phyloP scores from a whole-genome alignment of 2,329 filamentous ascomycete genomes.

The Fusarium poae region DNA sequence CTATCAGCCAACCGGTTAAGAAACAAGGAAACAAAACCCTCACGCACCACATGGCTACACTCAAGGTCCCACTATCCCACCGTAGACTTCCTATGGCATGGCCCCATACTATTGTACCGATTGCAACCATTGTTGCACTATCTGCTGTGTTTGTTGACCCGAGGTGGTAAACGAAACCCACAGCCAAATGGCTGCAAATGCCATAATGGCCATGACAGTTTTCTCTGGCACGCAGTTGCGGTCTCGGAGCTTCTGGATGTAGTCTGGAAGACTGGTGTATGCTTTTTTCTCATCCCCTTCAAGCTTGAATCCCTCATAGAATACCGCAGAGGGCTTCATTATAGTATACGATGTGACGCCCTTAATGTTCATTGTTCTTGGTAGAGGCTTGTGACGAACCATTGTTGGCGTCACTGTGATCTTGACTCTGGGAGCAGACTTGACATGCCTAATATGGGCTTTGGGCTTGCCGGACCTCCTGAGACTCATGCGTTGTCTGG shows the following conservation, averaged over 20 bases:
- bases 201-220: conserved; percentile 30
- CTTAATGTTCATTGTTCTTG: conserved; percentile 4
- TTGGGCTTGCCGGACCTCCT: not conserved
- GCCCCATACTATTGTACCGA: not conserved
- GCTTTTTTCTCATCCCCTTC: conserved; percentile 41
- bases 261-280: conserved; percentile 38
- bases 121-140: not conserved
- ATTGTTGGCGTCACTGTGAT: conserved; percentile 50
- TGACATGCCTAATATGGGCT: not conserved
- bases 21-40: conserved; percentile 16
- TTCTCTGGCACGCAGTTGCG: conserved; percentile 25
- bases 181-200: conserved; percentile 4
- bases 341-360: conserved; percentile 43
- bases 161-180: conserved; percentile 17
- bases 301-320: conserved; percentile 47
- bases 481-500: not conserved
- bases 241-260: conserved; percentile 39
- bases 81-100: not conserved
- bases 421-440: conserved; percentile 49
- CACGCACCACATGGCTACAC: conserved; percentile 10
- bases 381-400: conserved; percentile 36
- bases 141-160: conserved; percentile 25
- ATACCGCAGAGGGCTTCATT: conserved; percentile 48
- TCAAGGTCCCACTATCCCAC: not conserved
- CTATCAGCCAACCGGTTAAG: not conserved